phyloP scores from a whole-genome alignment of 129 eudicot genomes.

The Daucus carota region DH1_v3.0 NC_030384.2:40949001-40949500 shows the following conservation, averaged over 20 bases:
- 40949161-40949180: not conserved
- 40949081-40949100: not conserved
- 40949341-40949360: not conserved
- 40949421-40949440: not conserved
- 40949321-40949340: not conserved
- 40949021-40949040: no score
- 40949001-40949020: no score
- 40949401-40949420: no score
- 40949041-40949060: no score
- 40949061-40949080: no score
- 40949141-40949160: not conserved
- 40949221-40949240: not conserved
- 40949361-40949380: not conserved
- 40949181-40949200: no score
- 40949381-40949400: not conserved
- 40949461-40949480: not conserved
- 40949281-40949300: not conserved
- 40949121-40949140: not conserved
- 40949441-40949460: not conserved
- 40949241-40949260: not conserved
- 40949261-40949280: not conserved
- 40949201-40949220: not conserved
- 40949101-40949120: not conserved
- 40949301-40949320: not conserved
- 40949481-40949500: not conserved